Conservation (phyloP, 768 basidiomycete genomes). For the Amanita jacksonii region DNA sequence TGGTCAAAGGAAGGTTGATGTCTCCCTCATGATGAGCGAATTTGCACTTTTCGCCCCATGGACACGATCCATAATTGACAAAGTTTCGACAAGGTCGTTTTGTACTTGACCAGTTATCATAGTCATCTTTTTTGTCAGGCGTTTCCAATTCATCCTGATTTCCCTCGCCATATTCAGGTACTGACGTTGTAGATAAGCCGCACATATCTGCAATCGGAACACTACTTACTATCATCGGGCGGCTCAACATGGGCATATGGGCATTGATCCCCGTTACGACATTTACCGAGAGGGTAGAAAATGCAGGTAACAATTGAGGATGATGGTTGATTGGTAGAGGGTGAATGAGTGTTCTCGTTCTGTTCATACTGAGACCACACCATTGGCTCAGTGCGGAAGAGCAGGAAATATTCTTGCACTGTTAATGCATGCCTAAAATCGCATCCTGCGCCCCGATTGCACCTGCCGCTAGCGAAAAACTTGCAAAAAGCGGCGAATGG, state of each 20-base stretch:
- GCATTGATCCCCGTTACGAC: slow-evolving; percentile 29
- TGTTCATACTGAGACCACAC: slow-evolving; percentile 13
- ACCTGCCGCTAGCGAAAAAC: slow-evolving; percentile 26
- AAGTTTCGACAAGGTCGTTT: slow-evolving; percentile 17
- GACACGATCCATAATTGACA: slow-evolving; percentile 14
- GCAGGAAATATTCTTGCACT: slow-evolving; percentile 25
- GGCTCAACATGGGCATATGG: slow-evolving; percentile 24
- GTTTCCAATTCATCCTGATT: slow-evolving; percentile 9
- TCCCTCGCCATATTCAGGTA: not conserved
- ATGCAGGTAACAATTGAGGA: slow-evolving; percentile 17
- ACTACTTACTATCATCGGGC: slow-evolving; percentile 5
- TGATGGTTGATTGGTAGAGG: slow-evolving; percentile 6
- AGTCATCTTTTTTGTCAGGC: not conserved
- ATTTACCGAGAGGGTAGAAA: slow-evolving; percentile 28
- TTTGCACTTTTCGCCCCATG: slow-evolving; percentile 14
- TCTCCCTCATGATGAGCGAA: slow-evolving; percentile 14
- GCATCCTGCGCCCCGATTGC: slow-evolving; percentile 24
- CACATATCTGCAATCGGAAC: not conserved
- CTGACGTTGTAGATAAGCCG: not conserved
- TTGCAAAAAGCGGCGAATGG: slow-evolving; percentile 28
- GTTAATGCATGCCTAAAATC: slow-evolving; percentile 32
- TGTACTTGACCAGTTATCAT: not conserved
- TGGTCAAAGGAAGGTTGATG: not conserved
- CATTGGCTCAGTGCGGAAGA: slow-evolving; percentile 30
- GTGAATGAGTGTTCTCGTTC: not conserved